Percentiles rank a stretch among this genome's conserved stretches.
phyloP scores from a whole-genome alignment of 768 basidiomycete genomes.

The Kwoniella bestiolae region DNA sequence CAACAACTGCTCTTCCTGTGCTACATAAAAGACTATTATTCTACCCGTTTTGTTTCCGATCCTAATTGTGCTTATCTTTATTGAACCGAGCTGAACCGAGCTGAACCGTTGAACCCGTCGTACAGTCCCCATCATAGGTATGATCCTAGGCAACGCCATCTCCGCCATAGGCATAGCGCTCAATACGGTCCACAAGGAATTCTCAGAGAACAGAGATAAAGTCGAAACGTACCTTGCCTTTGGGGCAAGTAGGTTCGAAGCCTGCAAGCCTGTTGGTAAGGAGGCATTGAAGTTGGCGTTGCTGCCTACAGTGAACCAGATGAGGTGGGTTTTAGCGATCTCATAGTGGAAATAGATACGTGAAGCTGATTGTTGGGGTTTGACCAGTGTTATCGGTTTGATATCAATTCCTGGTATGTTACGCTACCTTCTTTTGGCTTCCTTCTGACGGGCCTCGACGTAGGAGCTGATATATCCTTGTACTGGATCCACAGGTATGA shows the following conservation, averaged over 20 bases:
- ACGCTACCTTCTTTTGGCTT: too few species aligned
- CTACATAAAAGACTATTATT: not conserved
- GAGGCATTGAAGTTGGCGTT: slow-evolving; percentile 80
- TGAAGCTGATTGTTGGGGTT: not conserved
- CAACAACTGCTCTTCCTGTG: not conserved
- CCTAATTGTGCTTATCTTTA: too few species aligned
- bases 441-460: not conserved
- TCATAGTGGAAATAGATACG: not conserved
- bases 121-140: slow-evolving; percentile 79
- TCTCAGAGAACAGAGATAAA: slow-evolving; percentile 80
- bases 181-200: slow-evolving; percentile 70
- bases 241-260: slow-evolving; percentile 81
- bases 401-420: slow-evolving; percentile 57
- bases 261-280: slow-evolving; percentile 75
- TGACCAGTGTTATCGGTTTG: slow-evolving; percentile 55
- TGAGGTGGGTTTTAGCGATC: slow-evolving; percentile 65
- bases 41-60: not conserved
- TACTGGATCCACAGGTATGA: slow-evolving; percentile 69
- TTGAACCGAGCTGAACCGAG: too few species aligned
- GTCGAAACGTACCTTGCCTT: slow-evolving; percentile 84
- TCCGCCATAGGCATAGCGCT: slow-evolving; percentile 74
- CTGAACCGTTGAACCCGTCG: not conserved
- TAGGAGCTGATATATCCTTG: not conserved
- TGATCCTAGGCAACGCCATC: slow-evolving; percentile 81
- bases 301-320: slow-evolving; percentile 79